A percentile compares a stretch with the other conserved stretches of the same genome.
Conservation (phyloP, 1,139 yeast genomes). For the Yamadazyma mexicana region DNA sequence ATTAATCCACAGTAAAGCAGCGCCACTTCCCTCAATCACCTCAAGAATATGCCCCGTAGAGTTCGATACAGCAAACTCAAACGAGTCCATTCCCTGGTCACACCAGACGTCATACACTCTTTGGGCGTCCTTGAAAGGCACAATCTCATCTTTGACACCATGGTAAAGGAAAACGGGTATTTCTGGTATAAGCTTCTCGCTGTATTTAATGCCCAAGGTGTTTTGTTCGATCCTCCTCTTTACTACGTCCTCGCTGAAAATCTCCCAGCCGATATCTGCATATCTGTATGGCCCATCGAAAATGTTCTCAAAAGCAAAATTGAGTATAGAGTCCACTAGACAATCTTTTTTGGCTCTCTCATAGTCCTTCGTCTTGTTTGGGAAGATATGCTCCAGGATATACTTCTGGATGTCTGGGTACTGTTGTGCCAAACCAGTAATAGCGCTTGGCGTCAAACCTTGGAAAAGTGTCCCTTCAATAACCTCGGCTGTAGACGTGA, state of each 20-base stretch:
- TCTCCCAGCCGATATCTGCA: slow-evolving; percentile 16
- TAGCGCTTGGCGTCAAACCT: slow-evolving; percentile 27
- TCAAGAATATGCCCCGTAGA: slow-evolving; percentile 29
- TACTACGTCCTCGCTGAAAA: slow-evolving; percentile 8
- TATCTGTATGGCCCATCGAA: slow-evolving; percentile 20
- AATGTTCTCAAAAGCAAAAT: slow-evolving; percentile 14
- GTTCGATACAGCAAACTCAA: slow-evolving; percentile 27
- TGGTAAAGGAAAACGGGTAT: slow-evolving; percentile 37
- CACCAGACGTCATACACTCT: slow-evolving; percentile 33
- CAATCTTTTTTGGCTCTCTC: slow-evolving; percentile 16
- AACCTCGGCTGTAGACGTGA: slow-evolving; percentile 23
- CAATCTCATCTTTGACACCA: slow-evolving; percentile 29
- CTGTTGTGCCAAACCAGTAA: slow-evolving; percentile 27
- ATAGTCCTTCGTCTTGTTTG: slow-evolving; percentile 10
- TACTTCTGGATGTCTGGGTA: slow-evolving; percentile 20
- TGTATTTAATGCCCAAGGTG: slow-evolving; percentile 17
- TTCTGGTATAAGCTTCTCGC: slow-evolving; percentile 22
- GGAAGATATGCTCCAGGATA: slow-evolving; percentile 7
- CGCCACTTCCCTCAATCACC: slow-evolving; percentile 26
- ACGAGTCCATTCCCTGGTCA: slow-evolving; percentile 25
- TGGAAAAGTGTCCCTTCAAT: slow-evolving; percentile 26
- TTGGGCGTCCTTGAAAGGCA: slow-evolving; percentile 26
- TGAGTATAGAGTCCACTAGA: slow-evolving; percentile 9
- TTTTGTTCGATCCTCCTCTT: slow-evolving; percentile 17
- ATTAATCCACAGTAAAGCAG: slow-evolving; percentile 28